Conservation (phyloP, 108 stramenopile species). For the Conticribra guillardii region DNA sequence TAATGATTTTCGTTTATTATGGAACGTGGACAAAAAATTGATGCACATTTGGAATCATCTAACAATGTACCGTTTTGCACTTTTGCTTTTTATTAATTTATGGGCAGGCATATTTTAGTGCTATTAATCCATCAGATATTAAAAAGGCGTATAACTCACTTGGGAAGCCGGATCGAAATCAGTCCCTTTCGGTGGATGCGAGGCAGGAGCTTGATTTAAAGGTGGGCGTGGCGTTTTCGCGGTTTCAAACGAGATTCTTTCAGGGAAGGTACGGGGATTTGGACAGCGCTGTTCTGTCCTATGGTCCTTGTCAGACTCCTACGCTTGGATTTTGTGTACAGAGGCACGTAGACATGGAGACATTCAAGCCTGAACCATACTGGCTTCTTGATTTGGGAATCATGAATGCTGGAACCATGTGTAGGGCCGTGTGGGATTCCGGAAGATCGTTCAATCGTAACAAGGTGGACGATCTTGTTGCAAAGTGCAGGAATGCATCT, state of each 20-base stretch:
- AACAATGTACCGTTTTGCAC: too few relatives aligned
- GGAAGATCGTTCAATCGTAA: constrained; percentile 77
- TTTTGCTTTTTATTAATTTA: too few relatives aligned
- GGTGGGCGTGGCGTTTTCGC: constrained; percentile 95
- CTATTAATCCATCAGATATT: constrained; percentile 93
- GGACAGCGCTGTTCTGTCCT: constrained; percentile 87
- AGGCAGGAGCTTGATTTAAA: constrained; percentile 96
- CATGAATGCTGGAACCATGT: constrained; percentile 74
- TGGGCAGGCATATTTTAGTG: constrained; percentile 96
- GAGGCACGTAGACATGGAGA: constrained; percentile 92
- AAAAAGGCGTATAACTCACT: constrained; percentile 81
- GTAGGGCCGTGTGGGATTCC: constrained; percentile 70
- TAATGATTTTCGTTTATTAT: too few relatives aligned
- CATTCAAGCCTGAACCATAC: constrained; percentile 92
- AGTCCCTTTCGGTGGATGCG: constrained; percentile 92
- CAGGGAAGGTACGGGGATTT: constrained; percentile 92
- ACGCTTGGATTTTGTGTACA: constrained; percentile 96
- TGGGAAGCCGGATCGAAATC: constrained; percentile 88
- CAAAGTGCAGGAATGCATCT: constrained; percentile 55
- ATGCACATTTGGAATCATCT: too few relatives aligned
- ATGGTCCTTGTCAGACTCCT: constrained; percentile 97
- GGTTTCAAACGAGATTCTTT: constrained; percentile 94
- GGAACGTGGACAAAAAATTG: too few relatives aligned
- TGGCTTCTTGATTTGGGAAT: constrained; percentile 83
- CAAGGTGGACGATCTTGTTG: constrained; percentile 63